Percentiles rank a stretch among this genome's conserved stretches.
These are phyloP conservation scores for Allantophomopsis cytisporea DNA, from an alignment of 2,329 filamentous ascomycete genomes.

Conservation along the genomic window DNA sequence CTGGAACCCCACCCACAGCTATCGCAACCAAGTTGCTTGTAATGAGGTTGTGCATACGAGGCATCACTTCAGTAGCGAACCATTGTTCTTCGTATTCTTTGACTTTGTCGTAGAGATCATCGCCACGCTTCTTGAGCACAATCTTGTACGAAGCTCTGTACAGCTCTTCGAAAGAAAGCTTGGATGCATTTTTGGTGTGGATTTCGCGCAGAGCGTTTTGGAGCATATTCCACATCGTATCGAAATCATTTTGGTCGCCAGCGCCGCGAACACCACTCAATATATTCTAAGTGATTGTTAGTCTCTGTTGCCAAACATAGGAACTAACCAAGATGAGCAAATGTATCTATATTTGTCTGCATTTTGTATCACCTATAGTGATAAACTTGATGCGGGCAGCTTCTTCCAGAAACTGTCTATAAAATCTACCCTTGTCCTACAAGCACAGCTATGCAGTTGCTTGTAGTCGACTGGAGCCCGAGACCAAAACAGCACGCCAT, in stretches of 20 bases:
- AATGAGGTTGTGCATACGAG: slow-evolving; percentile 57
- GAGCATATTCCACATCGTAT: slow-evolving; percentile 71
- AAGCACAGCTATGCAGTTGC: no score
- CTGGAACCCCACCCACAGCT: slow-evolving; percentile 39
- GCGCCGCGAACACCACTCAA: slow-evolving; percentile 31
- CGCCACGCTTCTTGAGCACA: slow-evolving; percentile 76
- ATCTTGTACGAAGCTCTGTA: slow-evolving; percentile 93
- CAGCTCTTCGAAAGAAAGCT: slow-evolving; percentile 85
- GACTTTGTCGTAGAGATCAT: slow-evolving; percentile 68
- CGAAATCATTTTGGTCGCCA: slow-evolving; percentile 61
- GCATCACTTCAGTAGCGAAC: slow-evolving; percentile 62
- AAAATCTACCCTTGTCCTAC: no score
- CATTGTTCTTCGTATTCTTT: slow-evolving; percentile 71
- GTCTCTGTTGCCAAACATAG: neutral
- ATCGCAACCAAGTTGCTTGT: slow-evolving; percentile 50
- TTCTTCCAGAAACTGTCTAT: no score
- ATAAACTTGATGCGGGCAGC: no score
- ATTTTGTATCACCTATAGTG: no score
- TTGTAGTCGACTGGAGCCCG: no score
- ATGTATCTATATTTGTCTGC: no score
- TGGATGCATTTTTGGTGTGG: slow-evolving; percentile 80
- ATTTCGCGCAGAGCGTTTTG: slow-evolving; percentile 72
- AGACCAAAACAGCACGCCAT: no score
- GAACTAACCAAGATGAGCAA: no score
- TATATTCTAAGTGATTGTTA: slow-evolving; percentile 14